Base-by-base conservation (phyloP, 1,284 basidiomycete species). In the Boletellus dicymbophilus region DNA sequence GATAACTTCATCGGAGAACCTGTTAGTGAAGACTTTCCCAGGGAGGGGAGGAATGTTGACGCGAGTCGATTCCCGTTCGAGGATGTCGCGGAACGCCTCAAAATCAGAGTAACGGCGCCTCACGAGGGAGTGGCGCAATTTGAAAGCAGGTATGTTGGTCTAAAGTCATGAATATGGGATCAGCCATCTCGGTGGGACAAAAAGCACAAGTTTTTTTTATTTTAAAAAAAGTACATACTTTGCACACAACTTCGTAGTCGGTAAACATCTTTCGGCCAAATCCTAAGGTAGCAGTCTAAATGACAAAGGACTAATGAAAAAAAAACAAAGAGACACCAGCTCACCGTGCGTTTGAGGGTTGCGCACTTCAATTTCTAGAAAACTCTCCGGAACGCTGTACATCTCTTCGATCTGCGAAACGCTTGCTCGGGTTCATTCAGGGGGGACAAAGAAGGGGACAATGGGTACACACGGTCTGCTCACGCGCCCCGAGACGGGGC, bases 141-240 rank as follows among this genome's bases (percentile, higher is more conserved):
- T 97, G 81, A 99, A 99, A 1, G 96, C 97, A 26, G 96, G 97
- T 61, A 99, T 99, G 72, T 99, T 99, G 58, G 96, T 99, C 90
- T 98, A 59, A 6, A n/a, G 34, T 44, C 11, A 43, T 31, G 16
- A 18, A 40, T 34, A 16, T 16, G 18, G 12, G 20, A 7, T 53
- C 31, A 53, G 41, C 34, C n/a, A n/a, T 44, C 41, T 12, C 42
- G n/a, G 25, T 12, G 16, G 20, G 22, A 21, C 4, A 30, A 20
- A 31, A 33, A 6, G 23, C n/a, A n/a, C n/a, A n/a, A n/a, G n/a
- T n/a, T n/a, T n/a, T n/a, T n/a, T n/a, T n/a, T n/a, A n/a, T n/a
- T 1, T 23, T 37, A 33, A 28, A 38, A 6, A 4, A 23, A 39
- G 15, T 25, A 48, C 58, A 11, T 45, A 92, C 95, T 84, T 95